Evolutionary conservation across 768 basidiomycete species (phyloP).

Genomic region (Leccinum subtestaceum): DNA sequence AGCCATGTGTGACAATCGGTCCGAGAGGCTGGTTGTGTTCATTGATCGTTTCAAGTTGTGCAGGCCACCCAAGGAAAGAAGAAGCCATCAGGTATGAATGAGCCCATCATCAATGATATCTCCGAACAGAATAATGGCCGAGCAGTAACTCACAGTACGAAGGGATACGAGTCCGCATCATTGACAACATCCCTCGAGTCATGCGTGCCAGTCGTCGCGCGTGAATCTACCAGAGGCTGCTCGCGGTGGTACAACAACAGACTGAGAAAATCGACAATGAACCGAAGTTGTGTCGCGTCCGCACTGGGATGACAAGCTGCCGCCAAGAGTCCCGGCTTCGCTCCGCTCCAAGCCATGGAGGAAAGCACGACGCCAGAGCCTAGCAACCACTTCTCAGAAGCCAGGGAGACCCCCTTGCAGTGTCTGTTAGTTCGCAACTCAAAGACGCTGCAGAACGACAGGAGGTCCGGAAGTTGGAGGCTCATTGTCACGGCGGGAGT

Average conservation of each 20-base stretch:
- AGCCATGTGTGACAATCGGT: conserved; percentile 35
- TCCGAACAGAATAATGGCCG: background rate
- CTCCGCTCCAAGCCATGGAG: conserved; percentile 22
- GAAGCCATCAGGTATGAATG: conserved; percentile 4
- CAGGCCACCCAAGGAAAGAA: background rate
- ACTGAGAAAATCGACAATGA: conserved; percentile 50
- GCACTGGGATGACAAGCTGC: conserved; percentile 58
- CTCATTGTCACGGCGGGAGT: conserved; percentile 18
- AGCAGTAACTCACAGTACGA: conserved; percentile 21
- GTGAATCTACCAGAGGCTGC: conserved; percentile 8
- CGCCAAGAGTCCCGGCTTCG: conserved; percentile 51
- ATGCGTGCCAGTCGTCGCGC: background rate
- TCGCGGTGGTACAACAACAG: conserved; percentile 39
- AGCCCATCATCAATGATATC: conserved; percentile 8
- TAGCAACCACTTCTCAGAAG: conserved; percentile 30
- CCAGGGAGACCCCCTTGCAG: conserved; percentile 25
- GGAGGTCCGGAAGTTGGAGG: conserved; percentile 31
- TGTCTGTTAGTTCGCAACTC: conserved; percentile 30
- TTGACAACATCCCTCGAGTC: background rate
- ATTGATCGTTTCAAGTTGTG: background rate
- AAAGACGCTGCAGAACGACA: conserved; percentile 23
- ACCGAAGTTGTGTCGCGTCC: conserved; percentile 53
- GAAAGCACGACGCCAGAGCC: conserved; percentile 21
- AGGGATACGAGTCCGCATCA: conserved; percentile 1
- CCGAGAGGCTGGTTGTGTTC: conserved; percentile 35